phyloP scores from a whole-genome alignment of 148 eudicot genomes.

The Rhododendron kiyosumense region DNA sequence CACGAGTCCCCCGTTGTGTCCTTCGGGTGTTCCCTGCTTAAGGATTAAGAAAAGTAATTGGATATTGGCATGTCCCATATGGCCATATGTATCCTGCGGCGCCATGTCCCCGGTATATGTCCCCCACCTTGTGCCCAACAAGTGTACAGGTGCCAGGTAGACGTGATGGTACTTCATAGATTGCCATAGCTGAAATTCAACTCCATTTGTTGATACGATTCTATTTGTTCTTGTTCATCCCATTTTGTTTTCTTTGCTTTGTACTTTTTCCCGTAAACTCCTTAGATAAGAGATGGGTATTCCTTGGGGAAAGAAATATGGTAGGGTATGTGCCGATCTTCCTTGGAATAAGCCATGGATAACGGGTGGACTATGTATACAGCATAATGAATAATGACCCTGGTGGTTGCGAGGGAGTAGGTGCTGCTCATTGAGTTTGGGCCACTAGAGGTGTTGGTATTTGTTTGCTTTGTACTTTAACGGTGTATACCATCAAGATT shows the following conservation, averaged over 20 bases:
- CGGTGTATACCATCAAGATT: background rate
- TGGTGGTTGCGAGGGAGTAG: background rate
- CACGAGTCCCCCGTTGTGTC: background rate
- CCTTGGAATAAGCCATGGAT: background rate
- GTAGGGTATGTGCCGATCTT: background rate
- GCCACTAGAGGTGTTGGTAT: background rate
- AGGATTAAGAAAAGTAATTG: background rate
- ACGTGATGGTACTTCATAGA: background rate
- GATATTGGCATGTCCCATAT: background rate
- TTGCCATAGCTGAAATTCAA: background rate
- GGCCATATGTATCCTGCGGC: background rate
- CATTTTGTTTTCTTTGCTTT: background rate
- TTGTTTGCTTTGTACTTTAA: background rate
- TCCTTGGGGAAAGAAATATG: background rate
- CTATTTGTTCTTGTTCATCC: background rate
- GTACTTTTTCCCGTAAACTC: background rate
- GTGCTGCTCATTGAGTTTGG: background rate
- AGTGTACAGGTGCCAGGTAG: background rate
- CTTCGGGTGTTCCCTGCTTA: background rate
- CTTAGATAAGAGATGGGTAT: background rate
- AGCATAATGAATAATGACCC: background rate
- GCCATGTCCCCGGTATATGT: background rate
- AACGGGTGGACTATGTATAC: background rate
- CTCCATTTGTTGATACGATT: background rate
- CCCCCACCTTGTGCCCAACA: background rate